Conservation (phyloP, 1,284 basidiomycete genomes). For the Leucoagaricus sp. region DNA sequence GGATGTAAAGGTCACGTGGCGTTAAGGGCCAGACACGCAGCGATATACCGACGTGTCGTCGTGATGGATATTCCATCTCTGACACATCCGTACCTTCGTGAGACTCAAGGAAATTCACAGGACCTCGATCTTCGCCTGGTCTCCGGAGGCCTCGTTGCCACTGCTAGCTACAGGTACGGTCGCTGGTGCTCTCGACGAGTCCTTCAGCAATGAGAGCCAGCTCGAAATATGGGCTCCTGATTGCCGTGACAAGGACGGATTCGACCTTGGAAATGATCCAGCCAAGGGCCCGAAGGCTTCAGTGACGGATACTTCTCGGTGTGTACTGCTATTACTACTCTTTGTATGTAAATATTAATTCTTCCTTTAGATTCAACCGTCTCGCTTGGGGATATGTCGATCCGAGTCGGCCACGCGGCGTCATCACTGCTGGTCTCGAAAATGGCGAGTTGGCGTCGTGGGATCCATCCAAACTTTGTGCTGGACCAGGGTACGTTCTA, state of each 20-base stretch:
- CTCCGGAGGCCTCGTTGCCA: slow-evolving; percentile 77
- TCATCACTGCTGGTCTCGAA: slow-evolving; percentile 95
- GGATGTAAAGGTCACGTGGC: slow-evolving; percentile 11
- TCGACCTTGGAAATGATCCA: slow-evolving; percentile 69
- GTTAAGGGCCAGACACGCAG: slow-evolving; percentile 11
- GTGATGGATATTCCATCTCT: not conserved
- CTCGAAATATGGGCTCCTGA: slow-evolving; percentile 94
- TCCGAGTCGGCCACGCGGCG: slow-evolving; percentile 67
- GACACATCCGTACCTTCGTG: slow-evolving; percentile 49
- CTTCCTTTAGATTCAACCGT: slow-evolving; percentile 79
- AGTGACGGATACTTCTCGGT: slow-evolving; percentile 79
- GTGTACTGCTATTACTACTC: slow-evolving; percentile 24
- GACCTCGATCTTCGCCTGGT: slow-evolving; percentile 78
- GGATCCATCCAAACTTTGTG: slow-evolving; percentile 87
- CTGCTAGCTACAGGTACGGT: slow-evolving; percentile 94
- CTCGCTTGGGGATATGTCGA: slow-evolving; percentile 89
- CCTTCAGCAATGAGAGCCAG: slow-evolving; percentile 92
- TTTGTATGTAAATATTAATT: not conserved
- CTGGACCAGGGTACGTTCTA: slow-evolving; percentile 64
- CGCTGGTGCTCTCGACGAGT: slow-evolving; percentile 95
- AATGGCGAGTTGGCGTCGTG: slow-evolving; percentile 94
- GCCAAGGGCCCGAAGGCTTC: slow-evolving; percentile 64
- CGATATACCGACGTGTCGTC: slow-evolving; percentile 12
- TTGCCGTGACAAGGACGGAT: slow-evolving; percentile 73
- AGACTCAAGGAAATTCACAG: slow-evolving; percentile 86